phyloP scores from a whole-genome alignment of 352 stramenopile genomes.

The Globisporangium irregulare region DNA sequence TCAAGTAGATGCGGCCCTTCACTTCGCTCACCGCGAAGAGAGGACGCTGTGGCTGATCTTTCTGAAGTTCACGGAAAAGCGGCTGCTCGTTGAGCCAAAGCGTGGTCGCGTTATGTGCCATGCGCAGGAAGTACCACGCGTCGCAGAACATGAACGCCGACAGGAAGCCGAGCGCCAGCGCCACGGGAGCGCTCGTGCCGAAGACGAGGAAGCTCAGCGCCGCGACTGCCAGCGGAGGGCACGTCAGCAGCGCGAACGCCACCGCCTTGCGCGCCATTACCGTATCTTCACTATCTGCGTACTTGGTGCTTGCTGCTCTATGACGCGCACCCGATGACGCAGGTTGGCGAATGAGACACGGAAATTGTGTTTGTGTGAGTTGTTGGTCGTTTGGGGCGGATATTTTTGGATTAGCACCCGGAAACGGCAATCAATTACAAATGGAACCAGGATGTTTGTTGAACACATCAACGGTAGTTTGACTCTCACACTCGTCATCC shows the following conservation, averaged over 20 bases:
- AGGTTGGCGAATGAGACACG: neutral
- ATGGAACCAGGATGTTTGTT: neutral
- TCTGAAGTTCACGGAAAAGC: neutral
- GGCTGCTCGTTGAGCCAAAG: slow-evolving; percentile 20
- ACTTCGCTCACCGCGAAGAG: slow-evolving; percentile 59
- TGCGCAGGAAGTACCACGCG: slow-evolving; percentile 77
- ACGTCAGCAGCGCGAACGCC: slow-evolving; percentile 47
- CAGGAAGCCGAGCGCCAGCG: slow-evolving; percentile 33
- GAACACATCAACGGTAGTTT: neutral
- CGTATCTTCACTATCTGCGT: neutral
- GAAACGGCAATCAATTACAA: neutral
- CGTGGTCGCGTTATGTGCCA: slow-evolving; percentile 32
- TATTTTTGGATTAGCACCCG: neutral
- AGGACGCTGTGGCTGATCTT: slow-evolving; percentile 23
- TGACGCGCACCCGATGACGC: neutral
- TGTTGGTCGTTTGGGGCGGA: neutral
- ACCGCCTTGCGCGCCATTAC: slow-evolving; percentile 35
- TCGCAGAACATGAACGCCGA: slow-evolving; percentile 71
- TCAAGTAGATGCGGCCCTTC: slow-evolving; percentile 41
- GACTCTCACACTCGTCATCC: neutral
- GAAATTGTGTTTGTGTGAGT: neutral
- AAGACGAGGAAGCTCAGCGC: slow-evolving; percentile 26
- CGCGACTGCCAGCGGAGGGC: slow-evolving; percentile 37
- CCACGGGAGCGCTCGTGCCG: slow-evolving; percentile 20
- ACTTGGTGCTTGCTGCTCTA: neutral